Conservation (phyloP, 2,329 filamentous ascomycete genomes). For the Alternaria arbusti region DNA sequence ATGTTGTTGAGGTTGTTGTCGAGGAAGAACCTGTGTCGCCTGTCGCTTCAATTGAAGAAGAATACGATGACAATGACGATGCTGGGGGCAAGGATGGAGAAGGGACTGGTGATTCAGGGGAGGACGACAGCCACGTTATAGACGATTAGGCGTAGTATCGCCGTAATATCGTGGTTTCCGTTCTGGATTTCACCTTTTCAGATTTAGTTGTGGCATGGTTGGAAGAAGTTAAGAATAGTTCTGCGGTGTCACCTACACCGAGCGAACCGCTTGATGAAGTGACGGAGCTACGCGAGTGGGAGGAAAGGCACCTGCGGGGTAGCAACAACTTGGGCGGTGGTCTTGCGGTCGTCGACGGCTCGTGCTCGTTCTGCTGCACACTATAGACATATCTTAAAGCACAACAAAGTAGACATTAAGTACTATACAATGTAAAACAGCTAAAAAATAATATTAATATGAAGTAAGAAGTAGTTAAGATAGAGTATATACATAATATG, state of each 20-base stretch:
- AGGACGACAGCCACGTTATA: neutral
- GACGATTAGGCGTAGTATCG: neutral
- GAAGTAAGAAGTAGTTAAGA: too few relatives aligned
- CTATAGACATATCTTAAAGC: neutral
- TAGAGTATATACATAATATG: too few relatives aligned
- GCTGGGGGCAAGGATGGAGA: neutral
- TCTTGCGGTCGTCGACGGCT: accelerated
- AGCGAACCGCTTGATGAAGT: too few relatives aligned
- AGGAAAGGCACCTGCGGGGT: neutral
- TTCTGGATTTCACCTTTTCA: accelerated
- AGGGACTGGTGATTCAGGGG: accelerated
- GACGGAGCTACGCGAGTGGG: neutral
- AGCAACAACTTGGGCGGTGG: accelerated
- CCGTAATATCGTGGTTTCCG: neutral
- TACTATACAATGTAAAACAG: too few relatives aligned
- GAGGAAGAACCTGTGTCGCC: neutral
- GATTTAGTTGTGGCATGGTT: neutral
- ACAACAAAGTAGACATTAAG: too few relatives aligned
- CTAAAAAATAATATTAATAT: too few relatives aligned
- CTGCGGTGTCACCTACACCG: neutral
- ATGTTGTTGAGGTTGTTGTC: neutral
- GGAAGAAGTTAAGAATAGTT: neutral
- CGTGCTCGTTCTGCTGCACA: neutral
- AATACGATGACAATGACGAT: neutral
- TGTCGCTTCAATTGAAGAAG: neutral